These are phyloP conservation scores for Cichorium intybus DNA, from an alignment of 140 eudicot genomes.

Conservation along the genomic window DNA sequence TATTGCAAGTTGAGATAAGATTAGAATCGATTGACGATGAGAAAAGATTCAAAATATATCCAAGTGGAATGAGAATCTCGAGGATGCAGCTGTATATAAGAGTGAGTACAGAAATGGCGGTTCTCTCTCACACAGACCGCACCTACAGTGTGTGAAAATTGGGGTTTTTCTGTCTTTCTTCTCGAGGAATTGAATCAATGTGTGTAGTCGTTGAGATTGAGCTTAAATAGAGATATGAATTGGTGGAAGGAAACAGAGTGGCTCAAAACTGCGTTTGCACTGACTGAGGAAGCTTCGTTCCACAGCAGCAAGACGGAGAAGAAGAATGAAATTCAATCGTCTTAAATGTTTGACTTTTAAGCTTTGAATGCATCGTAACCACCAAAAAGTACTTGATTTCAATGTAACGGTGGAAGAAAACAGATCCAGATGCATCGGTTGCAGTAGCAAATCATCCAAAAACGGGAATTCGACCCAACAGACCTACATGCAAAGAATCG, in stretches of 20 bases:
- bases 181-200: conserved; percentile 19
- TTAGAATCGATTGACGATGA: not conserved
- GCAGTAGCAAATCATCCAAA: too few relatives aligned
- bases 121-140: conserved; percentile 31
- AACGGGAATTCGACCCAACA: too few relatives aligned
- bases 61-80: conserved; percentile 35
- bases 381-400: not conserved
- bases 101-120: not conserved
- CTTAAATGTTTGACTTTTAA: not conserved
- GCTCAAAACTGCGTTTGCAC: conserved; percentile 1
- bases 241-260: conserved; percentile 15
- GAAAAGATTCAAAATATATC: conserved; percentile 26
- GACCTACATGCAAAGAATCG: too few relatives aligned
- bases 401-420: too few relatives aligned
- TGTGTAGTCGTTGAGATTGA: conserved; percentile 9
- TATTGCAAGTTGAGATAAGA: not conserved
- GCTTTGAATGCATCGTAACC: conserved; percentile 14
- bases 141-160: conserved; percentile 23
- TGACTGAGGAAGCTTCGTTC: conserved; percentile 26
- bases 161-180: not conserved
- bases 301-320: conserved; percentile 7
- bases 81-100: conserved; percentile 20
- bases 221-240: conserved; percentile 7
- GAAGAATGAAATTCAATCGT: not conserved
- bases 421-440: too few relatives aligned